Evolutionary conservation across 306 rosid genomes (phyloP), one percentile per base, ranked within the genome.

Genomic region (Rubus idaeus): DNA sequence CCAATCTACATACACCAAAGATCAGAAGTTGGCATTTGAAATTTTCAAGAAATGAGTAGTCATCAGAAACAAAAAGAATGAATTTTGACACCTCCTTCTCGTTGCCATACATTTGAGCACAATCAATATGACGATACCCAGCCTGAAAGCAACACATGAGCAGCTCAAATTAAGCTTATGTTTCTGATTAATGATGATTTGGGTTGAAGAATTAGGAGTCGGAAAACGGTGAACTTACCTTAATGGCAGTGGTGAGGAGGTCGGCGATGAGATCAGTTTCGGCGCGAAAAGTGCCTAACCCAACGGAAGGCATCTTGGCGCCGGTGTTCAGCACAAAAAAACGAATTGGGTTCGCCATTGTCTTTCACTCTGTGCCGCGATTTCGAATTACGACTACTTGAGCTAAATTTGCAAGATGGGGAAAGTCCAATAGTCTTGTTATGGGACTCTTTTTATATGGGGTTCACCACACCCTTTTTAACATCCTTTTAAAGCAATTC

Each of bases 221-320:
- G 2, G 2, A 30, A 30, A 30, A 30, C 1, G 35, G 35, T 30
- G 2, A 30, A 30, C 35, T 30, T 7, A 93, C 96, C 84, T 85
- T 84, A 62, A 88, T 44, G 70, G 93, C 98, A 49, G 86, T 68
- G 61, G 88, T n/a, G 51, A 94, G 58, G 16, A 88, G 86, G 10
- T 82, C 76, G 20, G 73, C 80, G 46, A 87, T 79, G 60, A 87
- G 72, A 18, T 87, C 88, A 50, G 88, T 87, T 14, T 75, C 78
- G 58, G 92, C 85, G 37, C 41, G 92, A 86, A 86, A 88, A 3
- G 98, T 93, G n/a, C 98, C 97, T 40, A 93, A 81, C 21, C 92
- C 96, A 2, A 91, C 76, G 0, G 92, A 91, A 35, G 97, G 97
- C 0, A 93, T 90, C 74, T 87, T 86, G 21, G 98, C 96, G 0